Evolutionary conservation across 306 rosid species (phyloP), one percentile per base, ranked within the genome.

Genomic region (Begonia masoniana): DNA sequence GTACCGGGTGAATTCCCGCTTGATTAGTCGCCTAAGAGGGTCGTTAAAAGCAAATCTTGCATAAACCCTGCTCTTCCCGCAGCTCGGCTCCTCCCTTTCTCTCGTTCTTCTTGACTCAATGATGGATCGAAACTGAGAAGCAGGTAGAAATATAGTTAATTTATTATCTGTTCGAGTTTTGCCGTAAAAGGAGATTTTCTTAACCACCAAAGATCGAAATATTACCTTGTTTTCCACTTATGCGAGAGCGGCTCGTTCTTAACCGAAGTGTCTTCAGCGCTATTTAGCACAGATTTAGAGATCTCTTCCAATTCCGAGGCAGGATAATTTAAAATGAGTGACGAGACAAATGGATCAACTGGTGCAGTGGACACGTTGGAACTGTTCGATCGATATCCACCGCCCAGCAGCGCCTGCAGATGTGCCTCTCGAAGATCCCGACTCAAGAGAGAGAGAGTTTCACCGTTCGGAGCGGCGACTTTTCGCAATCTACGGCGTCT

Each of bases 351-450:
- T 16, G 95, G 99, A 81, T 92, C 99, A 74, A 82, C 57, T 42
- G 93, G 67, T 51, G 77, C 84, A 72, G 57, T 75, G 35, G 96
- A 51, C 46, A 68, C 78, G 41, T 69, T 59, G 14, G 78, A 52
- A 62, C 57, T 86, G 62, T 68, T 78, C 43, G 92, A 68, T 63
- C 88, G 88, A 66, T 77, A 75, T 46, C 75, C 85, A 58, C 72
- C 73, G 13, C 86, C 85, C n/a, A 86, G 74, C 68, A 92, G 96
- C 60, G 68, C 87, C 78, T 92, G 99, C 35, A 92, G 73, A 83
- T 92, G 95, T 62, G 99, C 92, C 76, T 92, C 99, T 7, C 96
- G 95, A 67, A 92, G 95, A 74, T 92, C 99, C 59, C 99, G 84
- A 36, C 96, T 82, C 64, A 86, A 43, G 15, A 92, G 84, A 43